Conservation (phyloP, 306 rosid genomes). For the Sesbania bispinosa region DNA sequence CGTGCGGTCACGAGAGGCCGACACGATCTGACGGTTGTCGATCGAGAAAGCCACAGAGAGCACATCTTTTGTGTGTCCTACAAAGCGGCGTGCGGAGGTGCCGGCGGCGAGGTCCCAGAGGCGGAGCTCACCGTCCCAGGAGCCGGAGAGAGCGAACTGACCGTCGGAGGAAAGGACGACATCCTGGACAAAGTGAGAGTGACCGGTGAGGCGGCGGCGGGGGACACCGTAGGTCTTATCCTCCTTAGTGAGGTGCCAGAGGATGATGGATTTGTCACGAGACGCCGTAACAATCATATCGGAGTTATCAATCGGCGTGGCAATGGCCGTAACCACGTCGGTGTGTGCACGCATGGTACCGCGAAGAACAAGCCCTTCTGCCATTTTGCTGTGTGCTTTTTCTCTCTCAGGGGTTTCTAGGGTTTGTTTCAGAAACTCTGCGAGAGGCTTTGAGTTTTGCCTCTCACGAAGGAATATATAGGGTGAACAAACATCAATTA, state of each 20-base stretch:
- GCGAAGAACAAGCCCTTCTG: conserved; percentile 69
- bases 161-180: conserved; percentile 97
- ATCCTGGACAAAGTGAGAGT: conserved; percentile 86
- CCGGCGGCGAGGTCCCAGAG: conserved; percentile 92
- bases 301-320: conserved; percentile 81
- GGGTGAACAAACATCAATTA: neutral
- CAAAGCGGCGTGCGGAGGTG: conserved; percentile 78
- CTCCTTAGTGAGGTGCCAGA: conserved; percentile 89
- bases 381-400: conserved; percentile 42
- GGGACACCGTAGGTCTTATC: conserved; percentile 90
- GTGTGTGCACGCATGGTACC: conserved; percentile 98
- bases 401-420: conserved; percentile 20
- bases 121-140: conserved; percentile 99
- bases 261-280: conserved; percentile 84
- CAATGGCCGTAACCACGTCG: conserved; percentile 91
- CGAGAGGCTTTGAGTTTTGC: conserved; percentile 25
- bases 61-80: conserved; percentile 93
- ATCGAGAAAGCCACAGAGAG: conserved; percentile 91
- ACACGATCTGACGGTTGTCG: conserved; percentile 98
- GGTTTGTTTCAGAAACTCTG: conserved; percentile 31
- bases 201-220: conserved; percentile 88
- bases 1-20: conserved; percentile 95
- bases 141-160: conserved; percentile 96
- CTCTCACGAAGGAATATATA: neutral
- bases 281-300: conserved; percentile 87